Evolutionary conservation across 768 basidiomycete genomes (phyloP), one percentile per base, ranked within the genome.

Genomic region (Dictyophora rubrovolvata): DNA sequence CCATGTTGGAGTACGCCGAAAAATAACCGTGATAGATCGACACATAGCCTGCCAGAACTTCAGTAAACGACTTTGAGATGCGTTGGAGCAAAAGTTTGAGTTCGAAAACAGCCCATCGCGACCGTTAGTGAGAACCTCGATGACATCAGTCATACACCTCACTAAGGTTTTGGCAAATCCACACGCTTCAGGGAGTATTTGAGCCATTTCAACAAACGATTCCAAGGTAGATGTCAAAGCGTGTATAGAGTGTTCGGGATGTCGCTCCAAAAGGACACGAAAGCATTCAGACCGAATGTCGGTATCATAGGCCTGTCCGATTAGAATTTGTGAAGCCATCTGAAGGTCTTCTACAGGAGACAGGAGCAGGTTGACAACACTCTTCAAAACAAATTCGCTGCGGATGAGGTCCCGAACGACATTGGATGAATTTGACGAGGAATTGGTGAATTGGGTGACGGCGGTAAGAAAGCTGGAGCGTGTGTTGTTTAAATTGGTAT

Each of bases 261-360:
- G 75, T 55, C 86, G 80, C 63, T 79, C 75, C 2, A 98, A 75
- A 20, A 98, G 73, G 14, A 81, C 83, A 8, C 88, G 83, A 67
- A 96, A 87, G 68, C 90, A 94, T 63, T 96, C 94, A 42, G 82
- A 77, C 48, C 96, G 87, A 23, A 82, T 84, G 65, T 94, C 91
- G n/a, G 85, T 89, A 63, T 95, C 89, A 65, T 88, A 94, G 0
- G 92, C 87, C 56, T 91, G 80, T 11, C 87, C 87, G 23, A 90
- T 79, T n/a, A 98, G 69, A 18, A 80, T 80, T 68, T 93, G 88
- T 1, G 86, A 88, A 11, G 87, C 83, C 48, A 77, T 74, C 64
- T 89, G 88, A 16, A 94, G 72, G 14, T 82, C 79, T 18, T 85
- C 84, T 33, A 85, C 76, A 0, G 95, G 93, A 18, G 93, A 97